These are phyloP conservation scores for Colletotrichum liaoningense DNA, from an alignment of 2,329 filamentous ascomycete species.

Conservation along the genomic window DNA sequence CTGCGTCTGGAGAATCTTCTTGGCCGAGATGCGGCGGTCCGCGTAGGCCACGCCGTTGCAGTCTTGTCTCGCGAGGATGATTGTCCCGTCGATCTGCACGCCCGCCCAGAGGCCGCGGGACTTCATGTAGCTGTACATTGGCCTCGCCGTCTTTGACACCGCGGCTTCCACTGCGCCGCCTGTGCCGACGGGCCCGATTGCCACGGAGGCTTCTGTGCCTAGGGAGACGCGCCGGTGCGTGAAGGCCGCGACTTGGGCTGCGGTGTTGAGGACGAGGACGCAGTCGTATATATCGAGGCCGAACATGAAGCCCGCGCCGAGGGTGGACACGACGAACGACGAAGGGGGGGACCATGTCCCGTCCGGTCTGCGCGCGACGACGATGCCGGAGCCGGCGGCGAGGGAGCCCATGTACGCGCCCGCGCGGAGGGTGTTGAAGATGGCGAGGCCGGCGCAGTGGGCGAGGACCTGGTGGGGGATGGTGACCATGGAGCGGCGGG, in stretches of 20 bases:
- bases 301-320: conserved; percentile 76
- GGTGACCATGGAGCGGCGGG: conserved; percentile 48
- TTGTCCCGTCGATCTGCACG: conserved; percentile 83
- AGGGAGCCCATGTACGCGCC: conserved; percentile 67
- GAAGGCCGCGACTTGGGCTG: conserved; percentile 75
- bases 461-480: conserved; percentile 60
- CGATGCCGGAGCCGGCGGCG: conserved; percentile 69
- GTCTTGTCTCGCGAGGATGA: conserved; percentile 80
- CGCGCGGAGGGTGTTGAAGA: conserved; percentile 72
- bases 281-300: conserved; percentile 84
- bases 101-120: conserved; percentile 83
- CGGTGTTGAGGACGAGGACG: conserved; percentile 79
- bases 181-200: conserved; percentile 68
- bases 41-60: conserved; percentile 85
- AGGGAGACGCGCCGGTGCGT: conserved; percentile 74
- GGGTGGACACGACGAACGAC: conserved; percentile 77
- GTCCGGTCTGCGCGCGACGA: conserved; percentile 67
- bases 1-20: conserved; percentile 49
- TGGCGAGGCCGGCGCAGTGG: conserved; percentile 69
- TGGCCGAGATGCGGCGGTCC: conserved; percentile 56
- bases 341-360: conserved; percentile 79
- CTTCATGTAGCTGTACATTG: conserved; percentile 86
- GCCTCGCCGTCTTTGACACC: conserved; percentile 54
- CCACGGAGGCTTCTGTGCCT: conserved; percentile 76
- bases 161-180: conserved; percentile 67